Base-by-base conservation (phyloP, 2,329 filamentous ascomycete genomes). In the Stylonectria norvegica region DNA sequence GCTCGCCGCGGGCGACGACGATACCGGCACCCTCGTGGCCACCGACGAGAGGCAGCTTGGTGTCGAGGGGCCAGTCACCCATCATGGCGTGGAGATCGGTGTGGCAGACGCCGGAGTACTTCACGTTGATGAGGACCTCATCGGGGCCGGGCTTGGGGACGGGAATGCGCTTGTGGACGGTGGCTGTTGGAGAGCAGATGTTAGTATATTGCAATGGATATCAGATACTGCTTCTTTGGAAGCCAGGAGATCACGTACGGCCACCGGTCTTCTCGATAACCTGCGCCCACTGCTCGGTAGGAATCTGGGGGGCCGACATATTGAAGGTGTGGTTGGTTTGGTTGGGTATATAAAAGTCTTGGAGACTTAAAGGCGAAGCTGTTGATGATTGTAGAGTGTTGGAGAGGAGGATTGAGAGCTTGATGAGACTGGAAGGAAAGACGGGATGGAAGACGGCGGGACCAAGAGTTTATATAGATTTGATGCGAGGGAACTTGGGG, bases 91-190 rank as follows among this genome's bases (percentile, higher is more conserved):
- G 75, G 36, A 78, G 75, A 65, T 94, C 88, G 23, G 89, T 94
- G 73, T 94, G 89, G 76, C 89, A 95, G 54, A 95, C 89, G 62
- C 89, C 89, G 19, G 85, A 86, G 75, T 80, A 95, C 67, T 89
- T 89, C 76, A 95, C 79, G 70, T 94, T 91, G 70, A 95, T 73
- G 51, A 96, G 85, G 53, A 95, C 86, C 69, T 96, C 87, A 70
- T 95, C 89, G 37, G 89, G 84, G 16, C 83, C 88, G 27, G 90
- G 90, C 65, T 83, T 79, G 48, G 75, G 75, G 36, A 95, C 89
- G 53, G 86, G 83, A 58, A 96, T 91, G 69, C 84, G 77, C 72
- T 88, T 89, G 76, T 85, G 88, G 45, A 78, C 67, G 57, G 80
- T 71, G 53, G 79, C 79, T 82, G 48, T 15, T 38, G 25, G 11